phyloP scores from a whole-genome alignment of 1,139 yeast species.

The Yamadazyma oceani region DNA sequence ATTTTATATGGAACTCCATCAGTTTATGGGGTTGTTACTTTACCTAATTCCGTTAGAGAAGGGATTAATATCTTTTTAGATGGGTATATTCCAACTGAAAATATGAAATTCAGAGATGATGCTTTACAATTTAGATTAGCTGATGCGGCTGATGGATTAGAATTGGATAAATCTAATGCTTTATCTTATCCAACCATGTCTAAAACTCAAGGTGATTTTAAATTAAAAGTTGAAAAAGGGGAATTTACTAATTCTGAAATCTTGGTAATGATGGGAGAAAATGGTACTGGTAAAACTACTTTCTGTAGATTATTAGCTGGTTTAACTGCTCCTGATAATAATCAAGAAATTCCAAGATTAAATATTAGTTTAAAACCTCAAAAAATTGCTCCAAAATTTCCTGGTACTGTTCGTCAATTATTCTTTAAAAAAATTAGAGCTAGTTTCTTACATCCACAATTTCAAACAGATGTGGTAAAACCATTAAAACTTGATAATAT shows the following conservation, averaged over 20 bases:
- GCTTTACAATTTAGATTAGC: conserved; percentile 89
- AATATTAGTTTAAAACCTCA: conserved; percentile 98
- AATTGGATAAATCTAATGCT: conserved; percentile 76
- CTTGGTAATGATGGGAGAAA: conserved; percentile 99
- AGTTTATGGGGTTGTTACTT: conserved; percentile 95
- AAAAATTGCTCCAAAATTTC: conserved; percentile 96
- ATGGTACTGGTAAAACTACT: conserved; percentile 99
- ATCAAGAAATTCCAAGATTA: conserved; percentile 75
- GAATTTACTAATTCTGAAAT: conserved; percentile 95
- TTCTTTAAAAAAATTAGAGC: conserved; percentile 96
- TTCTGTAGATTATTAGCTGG: conserved; percentile 95
- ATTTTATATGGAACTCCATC: conserved; percentile 97
- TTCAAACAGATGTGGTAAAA: conserved; percentile 96
- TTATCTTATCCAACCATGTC: conserved; percentile 77
- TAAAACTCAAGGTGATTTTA: conserved; percentile 96
- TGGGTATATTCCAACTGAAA: conserved; percentile 96
- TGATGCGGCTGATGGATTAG: conserved; percentile 83
- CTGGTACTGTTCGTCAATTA: conserved; percentile 97
- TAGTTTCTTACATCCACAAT: conserved; percentile 92
- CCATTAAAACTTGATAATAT: conserved; percentile 92
- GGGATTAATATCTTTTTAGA: conserved; percentile 97
- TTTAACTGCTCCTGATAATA: conserved; percentile 81
- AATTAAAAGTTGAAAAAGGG: conserved; percentile 76
- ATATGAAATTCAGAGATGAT: conserved; percentile 94
- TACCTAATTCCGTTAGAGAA: conserved; percentile 96